Evolutionary conservation across 306 rosid genomes (phyloP), one percentile per base, ranked within the genome.

Genomic region (Psophocarpus tetragonolobus): DNA sequence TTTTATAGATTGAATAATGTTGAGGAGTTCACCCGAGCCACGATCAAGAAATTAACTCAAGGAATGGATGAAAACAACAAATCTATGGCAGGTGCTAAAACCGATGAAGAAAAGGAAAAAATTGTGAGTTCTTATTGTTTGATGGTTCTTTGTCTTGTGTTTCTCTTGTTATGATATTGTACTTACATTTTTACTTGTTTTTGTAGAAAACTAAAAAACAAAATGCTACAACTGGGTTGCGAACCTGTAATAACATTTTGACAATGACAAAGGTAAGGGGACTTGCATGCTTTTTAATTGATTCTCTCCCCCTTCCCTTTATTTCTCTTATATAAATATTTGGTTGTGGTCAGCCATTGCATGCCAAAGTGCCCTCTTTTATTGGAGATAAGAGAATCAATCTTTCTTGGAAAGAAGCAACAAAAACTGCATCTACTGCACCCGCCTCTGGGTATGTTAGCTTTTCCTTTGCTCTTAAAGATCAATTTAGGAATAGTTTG

Each of bases 61-160:
- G 99, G 97, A 84, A 91, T 92, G 98, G 96, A 91, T 58, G 96
- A 90, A 82, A 91, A 89, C 84, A 95, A 87, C 84, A 92, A 92
- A 87, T 88, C 98, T 17, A 87, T 96, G 97, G 91, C 98, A 33
- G 86, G 89, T 74, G 99, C 99, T 77, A 96, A 92, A 86, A 87
- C 99, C 56, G 92, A 92, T 10, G 98, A 96, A 84, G 99, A 91
- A 26, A 96, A 92, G 87, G 87, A 87, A 71, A 85, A 44, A 73
- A 87, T 96, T 85, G 98, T 92, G 83, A 88, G 98, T 91, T 51
- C 60, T 47, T 30, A 57, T 27, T 57, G 26, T 66, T 79, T 23
- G 73, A 12, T 39, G 47, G 44, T 75, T 7, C 68, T 74, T 60
- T 75, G 38, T 70, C 33, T 15, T 58, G 27, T 56, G 63, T 74